Percentiles rank a stretch among this genome's conserved stretches.
These are phyloP conservation scores for Wickerhamiella galacta DNA, from an alignment of 805 yeast genomes.

Conservation along the genomic window DNA sequence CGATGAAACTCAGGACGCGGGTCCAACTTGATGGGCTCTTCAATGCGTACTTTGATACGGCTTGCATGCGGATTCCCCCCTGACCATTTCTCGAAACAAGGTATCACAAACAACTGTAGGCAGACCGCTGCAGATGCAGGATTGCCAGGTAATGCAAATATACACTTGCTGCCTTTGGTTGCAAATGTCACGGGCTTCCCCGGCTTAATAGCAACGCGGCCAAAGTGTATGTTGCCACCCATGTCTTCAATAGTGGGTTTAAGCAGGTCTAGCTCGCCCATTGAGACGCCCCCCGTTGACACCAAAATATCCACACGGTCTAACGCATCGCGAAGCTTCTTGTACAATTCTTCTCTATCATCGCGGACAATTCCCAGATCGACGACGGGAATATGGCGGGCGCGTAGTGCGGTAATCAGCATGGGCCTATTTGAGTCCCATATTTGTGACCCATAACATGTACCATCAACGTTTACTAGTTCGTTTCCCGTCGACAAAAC, in stretches of 20 bases:
- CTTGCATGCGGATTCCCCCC: slow-evolving; percentile 18
- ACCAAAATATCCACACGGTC: slow-evolving; percentile 27
- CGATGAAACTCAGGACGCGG: slow-evolving; percentile 38
- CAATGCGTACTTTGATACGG: slow-evolving; percentile 25
- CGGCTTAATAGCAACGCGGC: slow-evolving; percentile 42
- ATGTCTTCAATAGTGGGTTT: slow-evolving; percentile 33
- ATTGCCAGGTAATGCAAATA: slow-evolving; percentile 40
- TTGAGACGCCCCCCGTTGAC: slow-evolving; percentile 43
- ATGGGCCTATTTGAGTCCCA: slow-evolving; percentile 37
- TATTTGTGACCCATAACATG: slow-evolving; percentile 27
- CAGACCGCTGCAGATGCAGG: slow-evolving; percentile 40
- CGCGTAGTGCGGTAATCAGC: slow-evolving; percentile 23
- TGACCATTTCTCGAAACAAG: slow-evolving; percentile 26
- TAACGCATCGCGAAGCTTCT: slow-evolving; percentile 18
- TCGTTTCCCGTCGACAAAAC: slow-evolving; percentile 39
- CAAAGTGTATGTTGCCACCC: slow-evolving; percentile 33
- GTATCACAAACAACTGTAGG: slow-evolving; percentile 31
- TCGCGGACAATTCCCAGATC: slow-evolving; percentile 38
- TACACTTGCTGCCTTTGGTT: slow-evolving; percentile 23
- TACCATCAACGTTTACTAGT: slow-evolving; percentile 22
- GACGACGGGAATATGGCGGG: slow-evolving; percentile 24
- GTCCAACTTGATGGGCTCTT: slow-evolving; percentile 25
- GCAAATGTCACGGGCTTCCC: slow-evolving; percentile 46
- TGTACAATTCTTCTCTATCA: slow-evolving; percentile 18
- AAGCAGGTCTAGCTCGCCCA: slow-evolving; percentile 38